These are phyloP conservation scores for Eragrostis nindensis DNA, from an alignment of 176 grass and related monocot species.

Conservation along the genomic window DNA sequence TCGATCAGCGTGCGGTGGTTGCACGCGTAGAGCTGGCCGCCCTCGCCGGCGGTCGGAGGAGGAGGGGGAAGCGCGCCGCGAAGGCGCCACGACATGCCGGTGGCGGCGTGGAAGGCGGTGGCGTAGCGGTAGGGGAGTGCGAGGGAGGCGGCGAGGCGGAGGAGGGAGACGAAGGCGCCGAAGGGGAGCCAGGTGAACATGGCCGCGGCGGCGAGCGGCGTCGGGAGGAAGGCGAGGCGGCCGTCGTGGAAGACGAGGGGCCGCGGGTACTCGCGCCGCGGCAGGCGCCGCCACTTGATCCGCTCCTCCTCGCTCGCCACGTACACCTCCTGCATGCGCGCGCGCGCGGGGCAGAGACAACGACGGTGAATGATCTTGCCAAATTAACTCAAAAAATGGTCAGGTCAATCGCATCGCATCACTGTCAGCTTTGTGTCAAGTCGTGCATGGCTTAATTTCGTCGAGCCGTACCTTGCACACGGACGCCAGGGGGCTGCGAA, in stretches of 20 bases:
- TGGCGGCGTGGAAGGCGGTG: slow-evolving; percentile 45
- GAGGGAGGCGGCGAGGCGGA: slow-evolving; percentile 35
- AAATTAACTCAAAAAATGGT: too few species aligned
- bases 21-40: slow-evolving; percentile 63
- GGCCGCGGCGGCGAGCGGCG: slow-evolving; percentile 42
- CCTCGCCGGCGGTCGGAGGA: not conserved
- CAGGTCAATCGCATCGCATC: not conserved
- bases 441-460: not conserved
- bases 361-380: too few species aligned
- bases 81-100: slow-evolving; percentile 59
- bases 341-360: too few species aligned
- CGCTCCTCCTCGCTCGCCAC: slow-evolving; percentile 52
- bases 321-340: slow-evolving; percentile 65
- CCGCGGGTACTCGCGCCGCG: slow-evolving; percentile 35
- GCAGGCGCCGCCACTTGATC: slow-evolving; percentile 54
- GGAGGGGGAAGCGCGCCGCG: not conserved
- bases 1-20: slow-evolving; percentile 89
- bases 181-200: slow-evolving; percentile 75
- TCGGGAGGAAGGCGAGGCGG: slow-evolving; percentile 65
- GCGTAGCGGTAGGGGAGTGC: slow-evolving; percentile 52
- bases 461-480: slow-evolving; percentile 53
- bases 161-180: slow-evolving; percentile 20
- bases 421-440: not conserved
- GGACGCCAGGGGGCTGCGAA: slow-evolving; percentile 30
- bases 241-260: slow-evolving; percentile 80